phyloP scores from a whole-genome alignment of 2,329 filamentous ascomycete species.

The Delphinella strobiligena region DNA sequence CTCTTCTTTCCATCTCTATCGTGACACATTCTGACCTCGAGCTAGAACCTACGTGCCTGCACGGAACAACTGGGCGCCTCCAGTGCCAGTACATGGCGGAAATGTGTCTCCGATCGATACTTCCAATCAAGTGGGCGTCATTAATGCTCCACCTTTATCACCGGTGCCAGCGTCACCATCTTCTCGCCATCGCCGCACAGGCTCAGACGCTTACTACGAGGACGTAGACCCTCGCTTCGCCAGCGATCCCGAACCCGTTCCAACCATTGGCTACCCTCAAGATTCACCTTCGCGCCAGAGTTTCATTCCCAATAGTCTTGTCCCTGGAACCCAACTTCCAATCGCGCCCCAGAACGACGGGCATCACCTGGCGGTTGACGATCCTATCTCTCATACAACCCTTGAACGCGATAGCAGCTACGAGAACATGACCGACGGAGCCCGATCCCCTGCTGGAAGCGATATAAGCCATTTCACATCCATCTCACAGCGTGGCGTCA shows the following conservation, averaged over 20 bases:
- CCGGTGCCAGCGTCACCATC: slow-evolving; percentile 17
- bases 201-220: slow-evolving; percentile 64
- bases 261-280: neutral
- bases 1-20: neutral
- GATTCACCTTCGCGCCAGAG: neutral
- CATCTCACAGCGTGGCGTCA: slow-evolving; percentile 76
- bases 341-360: slow-evolving; percentile 12
- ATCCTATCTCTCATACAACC: slow-evolving; percentile 7
- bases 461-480: slow-evolving; percentile 82
- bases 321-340: slow-evolving; percentile 13
- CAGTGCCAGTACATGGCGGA: slow-evolving; percentile 7
- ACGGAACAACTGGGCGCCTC: slow-evolving; percentile 30
- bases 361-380: too few species aligned
- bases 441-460: slow-evolving; percentile 59
- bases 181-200: slow-evolving; percentile 18
- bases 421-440: slow-evolving; percentile 51
- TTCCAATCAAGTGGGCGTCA: slow-evolving; percentile 9
- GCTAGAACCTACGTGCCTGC: slow-evolving; percentile 32
- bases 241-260: slow-evolving; percentile 23
- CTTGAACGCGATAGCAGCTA: slow-evolving; percentile 37
- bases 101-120: slow-evolving; percentile 3
- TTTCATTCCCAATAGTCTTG: slow-evolving; percentile 6
- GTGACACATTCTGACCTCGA: slow-evolving; percentile 2
- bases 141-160: slow-evolving; percentile 13
- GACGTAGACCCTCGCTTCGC: slow-evolving; percentile 85